Evolutionary conservation across 495 filamentous ascomycete genomes (phyloP).

Genomic region (Penicillium waksmanii): DNA sequence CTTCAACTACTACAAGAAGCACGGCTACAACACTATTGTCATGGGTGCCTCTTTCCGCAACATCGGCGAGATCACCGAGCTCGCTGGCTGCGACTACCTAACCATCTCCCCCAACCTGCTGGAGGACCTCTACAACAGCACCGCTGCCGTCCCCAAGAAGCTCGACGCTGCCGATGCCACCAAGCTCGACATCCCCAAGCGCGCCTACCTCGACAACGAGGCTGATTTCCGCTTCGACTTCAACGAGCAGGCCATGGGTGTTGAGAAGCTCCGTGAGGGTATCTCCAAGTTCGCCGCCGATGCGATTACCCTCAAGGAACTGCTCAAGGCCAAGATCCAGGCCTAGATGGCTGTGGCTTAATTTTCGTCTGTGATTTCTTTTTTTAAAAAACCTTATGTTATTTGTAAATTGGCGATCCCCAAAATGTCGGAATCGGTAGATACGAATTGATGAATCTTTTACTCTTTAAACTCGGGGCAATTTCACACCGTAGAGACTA

Average conservation of each 20-base stretch:
- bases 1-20: conserved; percentile 99
- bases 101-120: conserved; percentile 96
- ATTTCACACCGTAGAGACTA: too few relatives aligned
- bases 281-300: conserved; percentile 99
- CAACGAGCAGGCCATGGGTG: conserved; percentile 99
- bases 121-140: conserved; percentile 88
- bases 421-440: conserved; percentile 40
- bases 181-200: conserved; percentile 78
- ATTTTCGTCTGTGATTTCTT: conserved; percentile 23
- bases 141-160: conserved; percentile 84
- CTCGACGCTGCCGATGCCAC: conserved; percentile 70
- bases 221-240: conserved; percentile 95
- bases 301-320: conserved; percentile 88
- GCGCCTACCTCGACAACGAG: conserved; percentile 89
- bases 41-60: conserved; percentile 99
- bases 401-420: conserved; percentile 38
- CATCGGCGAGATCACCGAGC: conserved; percentile 93
- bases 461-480: not conserved
- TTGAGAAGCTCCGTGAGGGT: conserved; percentile 97
- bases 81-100: conserved; percentile 97
- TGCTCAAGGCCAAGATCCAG: conserved; percentile 84
- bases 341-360: conserved; percentile 36
- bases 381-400: conserved; percentile 24
- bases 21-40: conserved; percentile 96
- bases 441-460: conserved; percentile 45